These are phyloP conservation scores for Chlorophyllum brunneum DNA, from an alignment of 768 basidiomycete species.

Conservation along the genomic window DNA sequence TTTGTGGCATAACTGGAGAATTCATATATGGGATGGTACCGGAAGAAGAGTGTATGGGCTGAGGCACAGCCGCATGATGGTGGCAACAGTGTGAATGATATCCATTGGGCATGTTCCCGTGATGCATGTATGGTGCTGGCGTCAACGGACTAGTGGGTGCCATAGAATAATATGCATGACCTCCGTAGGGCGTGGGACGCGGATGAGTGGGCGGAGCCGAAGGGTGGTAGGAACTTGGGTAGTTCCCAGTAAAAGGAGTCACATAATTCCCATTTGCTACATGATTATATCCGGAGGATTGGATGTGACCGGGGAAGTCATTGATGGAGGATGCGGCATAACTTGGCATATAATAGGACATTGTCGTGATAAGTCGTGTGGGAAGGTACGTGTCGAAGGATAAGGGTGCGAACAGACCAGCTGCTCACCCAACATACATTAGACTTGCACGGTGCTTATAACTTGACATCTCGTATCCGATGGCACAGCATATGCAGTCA, in stretches of 20 bases:
- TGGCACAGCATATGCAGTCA: neutral
- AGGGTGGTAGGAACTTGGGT: neutral
- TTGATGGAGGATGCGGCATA: neutral
- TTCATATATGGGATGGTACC: no score
- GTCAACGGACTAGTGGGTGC: no score
- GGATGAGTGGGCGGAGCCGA: no score
- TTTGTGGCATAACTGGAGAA: neutral
- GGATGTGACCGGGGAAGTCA: neutral
- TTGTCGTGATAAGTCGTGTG: neutral
- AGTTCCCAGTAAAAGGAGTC: neutral
- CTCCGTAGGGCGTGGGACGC: no score
- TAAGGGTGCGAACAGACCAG: neutral
- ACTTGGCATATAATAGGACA: neutral
- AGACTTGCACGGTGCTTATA: neutral
- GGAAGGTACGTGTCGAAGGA: neutral
- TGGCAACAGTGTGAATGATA: no score
- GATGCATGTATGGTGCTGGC: no score
- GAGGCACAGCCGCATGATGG: no score
- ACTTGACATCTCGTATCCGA: neutral
- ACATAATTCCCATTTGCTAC: neutral
- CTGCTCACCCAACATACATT: neutral
- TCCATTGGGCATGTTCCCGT: no score
- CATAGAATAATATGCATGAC: no score
- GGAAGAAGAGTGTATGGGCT: no score
- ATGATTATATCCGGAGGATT: neutral